Evolutionary conservation across 768 basidiomycete genomes (phyloP).

Genomic region (Pleurotus eryngii): DNA sequence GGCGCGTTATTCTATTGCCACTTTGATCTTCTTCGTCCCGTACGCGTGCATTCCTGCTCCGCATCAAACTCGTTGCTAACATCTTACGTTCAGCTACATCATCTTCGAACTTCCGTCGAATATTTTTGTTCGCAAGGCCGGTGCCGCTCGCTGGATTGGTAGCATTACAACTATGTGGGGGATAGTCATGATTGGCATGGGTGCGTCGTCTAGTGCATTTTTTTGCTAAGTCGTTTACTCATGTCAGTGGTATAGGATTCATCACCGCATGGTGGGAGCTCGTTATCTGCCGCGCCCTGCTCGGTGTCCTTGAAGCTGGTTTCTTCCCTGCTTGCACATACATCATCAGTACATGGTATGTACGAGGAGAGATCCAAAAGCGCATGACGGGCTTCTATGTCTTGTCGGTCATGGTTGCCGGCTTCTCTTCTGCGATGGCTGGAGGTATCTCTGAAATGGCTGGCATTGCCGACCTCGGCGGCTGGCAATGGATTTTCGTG

Average conservation of each 20-base stretch:
- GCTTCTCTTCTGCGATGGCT: conserved; percentile 25
- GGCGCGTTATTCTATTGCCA: conserved; percentile 2
- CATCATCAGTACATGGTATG: conserved; percentile 23
- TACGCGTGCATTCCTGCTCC: neutral
- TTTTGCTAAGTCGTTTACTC: too few species aligned
- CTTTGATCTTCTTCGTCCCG: conserved; percentile 5
- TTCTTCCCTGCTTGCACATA: conserved; percentile 11
- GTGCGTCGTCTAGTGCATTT: too few species aligned
- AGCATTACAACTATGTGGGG: neutral
- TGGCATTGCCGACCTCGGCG: conserved; percentile 21
- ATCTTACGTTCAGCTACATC: neutral
- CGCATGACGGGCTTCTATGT: conserved; percentile 21
- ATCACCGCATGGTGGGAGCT: conserved; percentile 5
- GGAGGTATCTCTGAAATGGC: conserved; percentile 18
- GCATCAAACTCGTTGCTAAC: neutral
- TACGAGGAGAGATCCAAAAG: conserved; percentile 21
- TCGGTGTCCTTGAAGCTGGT: conserved; percentile 2
- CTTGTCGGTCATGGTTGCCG: conserved; percentile 15
- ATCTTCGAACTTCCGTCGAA: conserved; percentile 5
- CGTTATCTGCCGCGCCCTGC: conserved; percentile 3
- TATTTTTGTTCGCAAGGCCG: conserved; percentile 1
- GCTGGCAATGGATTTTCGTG: conserved; percentile 37
- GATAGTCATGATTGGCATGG: conserved; percentile 1
- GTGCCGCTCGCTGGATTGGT: conserved; percentile 6
- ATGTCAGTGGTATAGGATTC: neutral